Conservation (phyloP, 2,329 filamentous ascomycete species). For the Stemphylium beticola region DNA sequence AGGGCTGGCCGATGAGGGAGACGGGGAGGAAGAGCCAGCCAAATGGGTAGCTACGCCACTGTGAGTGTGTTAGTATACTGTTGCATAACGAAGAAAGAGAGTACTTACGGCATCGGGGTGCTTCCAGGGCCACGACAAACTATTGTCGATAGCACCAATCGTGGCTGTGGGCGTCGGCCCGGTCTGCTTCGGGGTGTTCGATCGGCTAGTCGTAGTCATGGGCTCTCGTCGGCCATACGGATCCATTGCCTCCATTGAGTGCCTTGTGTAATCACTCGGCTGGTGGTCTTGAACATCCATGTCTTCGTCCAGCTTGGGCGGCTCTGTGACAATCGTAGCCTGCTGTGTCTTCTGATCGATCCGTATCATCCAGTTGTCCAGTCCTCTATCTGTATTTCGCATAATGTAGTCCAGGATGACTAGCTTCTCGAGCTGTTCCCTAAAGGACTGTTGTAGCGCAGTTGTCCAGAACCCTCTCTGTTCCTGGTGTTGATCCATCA, state of each 20-base stretch:
- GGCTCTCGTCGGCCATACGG: slow-evolving; percentile 79
- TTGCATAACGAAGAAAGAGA: not conserved
- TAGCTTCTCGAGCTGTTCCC: slow-evolving; percentile 94
- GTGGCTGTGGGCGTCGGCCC: slow-evolving; percentile 66
- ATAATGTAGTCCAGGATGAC: slow-evolving; percentile 99
- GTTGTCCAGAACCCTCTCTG: slow-evolving; percentile 83
- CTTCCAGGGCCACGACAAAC: slow-evolving; percentile 98
- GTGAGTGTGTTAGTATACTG: slow-evolving; percentile 18
- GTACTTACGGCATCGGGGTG: slow-evolving; percentile 81
- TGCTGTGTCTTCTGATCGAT: slow-evolving; percentile 84
- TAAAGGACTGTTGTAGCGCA: slow-evolving; percentile 83
- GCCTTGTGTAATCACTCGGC: slow-evolving; percentile 62
- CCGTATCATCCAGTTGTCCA: slow-evolving; percentile 99
- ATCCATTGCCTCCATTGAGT: slow-evolving; percentile 64
- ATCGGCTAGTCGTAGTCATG: slow-evolving; percentile 75
- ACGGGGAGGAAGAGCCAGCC: slow-evolving; percentile 98
- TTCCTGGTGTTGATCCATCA: slow-evolving; percentile 44
- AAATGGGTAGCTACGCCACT: slow-evolving; percentile 90
- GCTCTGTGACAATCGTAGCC: slow-evolving; percentile 86
- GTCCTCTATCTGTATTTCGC: slow-evolving; percentile 94
- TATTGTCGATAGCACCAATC: slow-evolving; percentile 96
- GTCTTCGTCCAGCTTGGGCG: slow-evolving; percentile 67
- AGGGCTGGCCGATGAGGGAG: slow-evolving; percentile 92
- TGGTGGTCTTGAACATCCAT: slow-evolving; percentile 41
- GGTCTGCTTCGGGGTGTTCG: slow-evolving; percentile 61